phyloP scores from a whole-genome alignment of 495 filamentous ascomycete genomes.

The Neurospora sp. region DNA sequence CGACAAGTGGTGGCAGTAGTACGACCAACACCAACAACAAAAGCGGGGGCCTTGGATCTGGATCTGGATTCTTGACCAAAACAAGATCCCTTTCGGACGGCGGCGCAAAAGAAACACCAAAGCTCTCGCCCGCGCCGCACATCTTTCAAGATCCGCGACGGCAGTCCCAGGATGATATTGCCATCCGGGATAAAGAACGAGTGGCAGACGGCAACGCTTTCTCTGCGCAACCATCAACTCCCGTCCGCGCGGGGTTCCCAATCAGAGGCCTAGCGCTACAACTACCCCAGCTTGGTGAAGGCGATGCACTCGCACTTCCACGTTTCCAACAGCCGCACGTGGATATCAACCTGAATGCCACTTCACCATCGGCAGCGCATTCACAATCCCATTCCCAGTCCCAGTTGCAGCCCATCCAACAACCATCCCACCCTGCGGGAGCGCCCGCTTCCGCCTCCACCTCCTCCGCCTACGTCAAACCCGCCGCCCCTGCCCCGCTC shows the following conservation, averaged over 20 bases:
- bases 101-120: slow-evolving; percentile 30
- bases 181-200: slow-evolving; percentile 28
- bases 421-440: not conserved
- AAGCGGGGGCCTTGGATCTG: not conserved
- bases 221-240: slow-evolving; percentile 26
- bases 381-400: not conserved
- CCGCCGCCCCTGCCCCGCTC: slow-evolving; percentile 44
- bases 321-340: not conserved
- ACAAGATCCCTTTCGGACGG: slow-evolving; percentile 41
- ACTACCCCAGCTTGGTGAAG: slow-evolving; percentile 37
- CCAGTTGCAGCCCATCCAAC: not conserved
- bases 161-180: slow-evolving; percentile 73
- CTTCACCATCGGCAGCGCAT: not conserved
- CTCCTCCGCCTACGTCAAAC: slow-evolving; percentile 43
- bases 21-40: slow-evolving; percentile 5
- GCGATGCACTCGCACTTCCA: not conserved
- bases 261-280: slow-evolving; percentile 60
- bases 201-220: slow-evolving; percentile 2
- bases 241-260: slow-evolving; percentile 50
- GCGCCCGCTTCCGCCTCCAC: slow-evolving; percentile 25
- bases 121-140: slow-evolving; percentile 56
- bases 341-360: not conserved
- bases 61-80: slow-evolving; percentile 14
- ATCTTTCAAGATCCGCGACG: slow-evolving; percentile 40
- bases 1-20: not conserved